phyloP scores from a whole-genome alignment of 306 rosid species.

The Hippophae tibetana region DNA sequence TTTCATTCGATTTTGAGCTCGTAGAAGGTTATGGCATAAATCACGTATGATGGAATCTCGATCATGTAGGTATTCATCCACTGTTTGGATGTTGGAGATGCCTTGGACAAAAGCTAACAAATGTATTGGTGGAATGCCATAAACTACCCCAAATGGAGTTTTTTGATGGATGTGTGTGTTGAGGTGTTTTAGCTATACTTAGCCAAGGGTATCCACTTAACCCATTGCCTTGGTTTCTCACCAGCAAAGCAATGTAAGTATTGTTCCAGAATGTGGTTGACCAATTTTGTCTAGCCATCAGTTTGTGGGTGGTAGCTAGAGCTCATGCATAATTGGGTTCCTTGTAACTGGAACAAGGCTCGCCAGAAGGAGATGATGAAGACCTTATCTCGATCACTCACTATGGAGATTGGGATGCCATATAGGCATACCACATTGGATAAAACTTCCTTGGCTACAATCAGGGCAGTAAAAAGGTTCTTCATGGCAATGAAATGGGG shows the following conservation, averaged over 20 bases:
- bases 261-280: not conserved
- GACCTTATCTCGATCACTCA: not conserved
- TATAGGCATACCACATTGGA: not conserved
- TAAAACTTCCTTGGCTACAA: not conserved
- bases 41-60: not conserved
- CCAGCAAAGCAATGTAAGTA: not conserved
- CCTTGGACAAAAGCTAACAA: not conserved
- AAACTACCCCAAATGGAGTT: not conserved
- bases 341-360: not conserved
- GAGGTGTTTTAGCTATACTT: not conserved
- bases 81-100: not conserved
- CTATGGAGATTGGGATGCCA: not conserved
- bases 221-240: not conserved
- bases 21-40: not conserved
- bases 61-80: not conserved
- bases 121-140: not conserved
- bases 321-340: not conserved
- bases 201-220: not conserved
- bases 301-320: not conserved
- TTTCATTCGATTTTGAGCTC: not conserved
- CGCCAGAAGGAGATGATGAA: not conserved
- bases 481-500: not conserved
- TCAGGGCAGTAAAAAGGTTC: not conserved
- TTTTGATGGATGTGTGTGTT: not conserved
- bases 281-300: not conserved